Conservation (phyloP, 495 filamentous ascomycete genomes). For the Penicillium macrosclerotiorum region DNA sequence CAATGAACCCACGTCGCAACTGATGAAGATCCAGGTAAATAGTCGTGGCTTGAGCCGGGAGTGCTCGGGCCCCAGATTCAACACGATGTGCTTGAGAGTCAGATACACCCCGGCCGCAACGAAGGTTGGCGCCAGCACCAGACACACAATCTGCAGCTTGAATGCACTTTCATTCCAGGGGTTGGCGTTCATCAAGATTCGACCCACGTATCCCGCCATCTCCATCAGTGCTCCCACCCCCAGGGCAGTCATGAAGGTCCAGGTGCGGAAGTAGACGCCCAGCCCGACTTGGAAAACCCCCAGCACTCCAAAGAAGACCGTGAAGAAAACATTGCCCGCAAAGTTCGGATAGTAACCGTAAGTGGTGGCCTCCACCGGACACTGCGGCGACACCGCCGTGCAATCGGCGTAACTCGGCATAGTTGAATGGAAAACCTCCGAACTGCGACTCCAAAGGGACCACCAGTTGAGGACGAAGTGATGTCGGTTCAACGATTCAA, state of each 20-base stretch:
- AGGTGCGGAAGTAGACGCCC: slow-evolving; percentile 58
- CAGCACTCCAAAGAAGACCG: slow-evolving; percentile 52
- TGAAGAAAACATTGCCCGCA: slow-evolving; percentile 61
- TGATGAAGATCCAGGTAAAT: slow-evolving; percentile 69
- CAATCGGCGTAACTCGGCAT: slow-evolving; percentile 41
- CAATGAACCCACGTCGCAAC: slow-evolving; percentile 62
- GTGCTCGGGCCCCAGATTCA: slow-evolving; percentile 51
- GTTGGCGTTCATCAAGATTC: slow-evolving; percentile 58
- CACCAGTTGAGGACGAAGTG: not conserved
- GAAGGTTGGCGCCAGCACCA: slow-evolving; percentile 65
- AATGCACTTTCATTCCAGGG: slow-evolving; percentile 59
- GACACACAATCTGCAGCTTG: slow-evolving; percentile 65
- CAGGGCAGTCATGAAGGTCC: slow-evolving; percentile 57
- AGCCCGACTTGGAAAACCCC: slow-evolving; percentile 44
- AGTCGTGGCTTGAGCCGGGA: slow-evolving; percentile 55
- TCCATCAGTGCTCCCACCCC: slow-evolving; percentile 46
- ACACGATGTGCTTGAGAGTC: slow-evolving; percentile 62
- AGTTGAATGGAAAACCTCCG: not conserved
- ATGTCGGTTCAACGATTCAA: not conserved
- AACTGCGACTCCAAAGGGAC: not conserved
- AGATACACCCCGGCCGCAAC: slow-evolving; percentile 66
- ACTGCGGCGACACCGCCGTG: slow-evolving; percentile 42
- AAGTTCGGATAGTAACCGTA: slow-evolving; percentile 67
- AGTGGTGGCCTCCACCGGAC: slow-evolving; percentile 59
- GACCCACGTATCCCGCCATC: slow-evolving; percentile 58